These are phyloP conservation scores for Sugiyamaella boreocaroliniensis DNA, from an alignment of 805 yeast genomes.

Conservation along the genomic window DNA sequence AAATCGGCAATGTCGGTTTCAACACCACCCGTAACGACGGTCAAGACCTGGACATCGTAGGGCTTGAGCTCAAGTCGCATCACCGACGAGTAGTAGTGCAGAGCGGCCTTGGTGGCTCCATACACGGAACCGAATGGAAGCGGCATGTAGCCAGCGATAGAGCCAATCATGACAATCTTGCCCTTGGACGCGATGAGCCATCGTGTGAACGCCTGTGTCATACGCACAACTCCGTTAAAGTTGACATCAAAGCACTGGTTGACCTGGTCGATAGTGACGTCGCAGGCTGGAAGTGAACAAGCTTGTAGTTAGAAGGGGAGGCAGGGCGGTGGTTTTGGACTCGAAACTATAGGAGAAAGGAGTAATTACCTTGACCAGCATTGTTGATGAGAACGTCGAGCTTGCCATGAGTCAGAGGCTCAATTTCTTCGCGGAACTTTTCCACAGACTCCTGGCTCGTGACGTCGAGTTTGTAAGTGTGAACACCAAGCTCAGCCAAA, in stretches of 20 bases:
- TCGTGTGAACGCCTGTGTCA: slow-evolving; percentile 51
- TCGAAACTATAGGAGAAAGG: too few relatives aligned
- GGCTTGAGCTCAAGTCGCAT: slow-evolving; percentile 64
- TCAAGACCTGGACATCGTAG: slow-evolving; percentile 62
- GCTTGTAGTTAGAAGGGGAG: too few relatives aligned
- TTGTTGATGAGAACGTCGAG: slow-evolving; percentile 59
- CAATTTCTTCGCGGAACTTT: slow-evolving; percentile 31
- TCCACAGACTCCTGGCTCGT: slow-evolving; percentile 42
- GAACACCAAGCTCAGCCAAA: slow-evolving; percentile 38
- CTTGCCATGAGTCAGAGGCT: slow-evolving; percentile 37
- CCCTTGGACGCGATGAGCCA: slow-evolving; percentile 60
- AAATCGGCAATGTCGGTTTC: slow-evolving; percentile 62
- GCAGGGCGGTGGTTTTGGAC: too few relatives aligned
- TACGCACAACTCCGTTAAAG: slow-evolving; percentile 60
- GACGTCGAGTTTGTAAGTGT: slow-evolving; percentile 52
- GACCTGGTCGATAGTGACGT: slow-evolving; percentile 50
- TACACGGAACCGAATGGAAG: slow-evolving; percentile 68
- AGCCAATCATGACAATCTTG: slow-evolving; percentile 66
- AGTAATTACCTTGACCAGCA: slow-evolving; percentile 49
- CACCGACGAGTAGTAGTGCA: slow-evolving; percentile 60
- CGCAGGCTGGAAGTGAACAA: slow-evolving; percentile 64
- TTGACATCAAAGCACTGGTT: slow-evolving; percentile 55
- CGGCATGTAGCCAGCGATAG: slow-evolving; percentile 58
- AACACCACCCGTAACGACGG: slow-evolving; percentile 72
- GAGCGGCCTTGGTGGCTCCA: slow-evolving; percentile 66